Evolutionary conservation across 106 monocot genomes (phyloP).

Genomic region (Chionographis japonica): DNA sequence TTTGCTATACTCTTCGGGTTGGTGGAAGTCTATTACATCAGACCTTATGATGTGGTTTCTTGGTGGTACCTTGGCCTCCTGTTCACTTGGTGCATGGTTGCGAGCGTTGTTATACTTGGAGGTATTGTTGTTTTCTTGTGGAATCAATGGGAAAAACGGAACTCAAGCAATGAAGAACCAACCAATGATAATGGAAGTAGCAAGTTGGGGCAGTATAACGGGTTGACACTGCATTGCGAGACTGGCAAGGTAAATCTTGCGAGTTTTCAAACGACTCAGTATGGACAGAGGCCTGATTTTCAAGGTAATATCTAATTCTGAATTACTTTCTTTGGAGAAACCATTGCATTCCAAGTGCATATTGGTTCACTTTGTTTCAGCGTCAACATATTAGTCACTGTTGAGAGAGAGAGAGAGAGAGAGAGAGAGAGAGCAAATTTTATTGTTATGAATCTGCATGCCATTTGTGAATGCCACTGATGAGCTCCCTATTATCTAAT

Average conservation of each 20-base stretch:
- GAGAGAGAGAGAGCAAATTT: too few relatives aligned
- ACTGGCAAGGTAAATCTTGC: conserved; percentile 20
- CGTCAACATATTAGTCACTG: too few relatives aligned
- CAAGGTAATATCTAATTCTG: conserved; percentile 36
- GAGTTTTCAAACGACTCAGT: conserved; percentile 37
- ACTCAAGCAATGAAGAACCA: conserved; percentile 9
- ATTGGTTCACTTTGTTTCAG: too few relatives aligned
- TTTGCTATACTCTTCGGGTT: conserved; percentile 45
- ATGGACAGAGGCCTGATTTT: conserved; percentile 75
- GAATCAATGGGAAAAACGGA: conserved; percentile 40
- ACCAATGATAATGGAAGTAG: conserved; percentile 15
- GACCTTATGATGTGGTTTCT: conserved; percentile 31
- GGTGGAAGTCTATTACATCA: conserved; percentile 51
- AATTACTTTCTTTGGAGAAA: background rate
- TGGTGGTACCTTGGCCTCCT: conserved; percentile 81
- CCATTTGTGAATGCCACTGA: too few relatives aligned
- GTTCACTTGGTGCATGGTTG: conserved; percentile 60
- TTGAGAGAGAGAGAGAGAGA: too few relatives aligned
- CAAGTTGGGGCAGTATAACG: background rate
- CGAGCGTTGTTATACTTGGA: conserved; percentile 50
- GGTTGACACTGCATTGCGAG: background rate
- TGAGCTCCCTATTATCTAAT: too few relatives aligned
- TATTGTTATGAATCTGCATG: too few relatives aligned
- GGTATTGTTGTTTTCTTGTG: conserved; percentile 58
- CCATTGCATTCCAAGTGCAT: background rate